These are phyloP conservation scores for Hevea brasiliensis DNA, from an alignment of 345 rosid genomes.

Conservation along the genomic window DNA sequence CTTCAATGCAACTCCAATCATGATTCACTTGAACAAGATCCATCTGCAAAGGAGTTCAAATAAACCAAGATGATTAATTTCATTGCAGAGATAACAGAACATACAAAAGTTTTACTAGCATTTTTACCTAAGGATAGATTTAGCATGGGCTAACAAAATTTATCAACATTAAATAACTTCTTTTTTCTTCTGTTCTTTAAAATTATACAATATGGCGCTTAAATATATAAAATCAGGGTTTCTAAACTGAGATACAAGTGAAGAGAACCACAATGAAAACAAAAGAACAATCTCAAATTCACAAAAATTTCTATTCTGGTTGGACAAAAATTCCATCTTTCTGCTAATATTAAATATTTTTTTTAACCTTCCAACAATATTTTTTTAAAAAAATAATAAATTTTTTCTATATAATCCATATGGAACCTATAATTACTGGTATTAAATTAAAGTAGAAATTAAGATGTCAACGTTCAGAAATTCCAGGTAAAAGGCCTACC, in stretches of 20 bases:
- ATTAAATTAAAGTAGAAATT: not conserved
- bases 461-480: not conserved
- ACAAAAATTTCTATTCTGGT: not conserved
- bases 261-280: not conserved
- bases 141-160: not conserved
- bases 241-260: not conserved
- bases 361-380: not conserved
- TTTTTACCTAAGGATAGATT: not conserved
- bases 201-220: not conserved
- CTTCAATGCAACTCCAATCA: slow-evolving; percentile 28
- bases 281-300: not conserved
- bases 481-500: not conserved
- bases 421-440: not conserved
- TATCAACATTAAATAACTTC: not conserved
- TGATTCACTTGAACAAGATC: slow-evolving; percentile 31
- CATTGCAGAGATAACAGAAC: not conserved
- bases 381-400: not conserved
- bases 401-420: not conserved
- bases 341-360: not conserved
- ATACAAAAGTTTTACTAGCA: not conserved
- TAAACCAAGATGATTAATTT: not conserved
- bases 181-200: not conserved
- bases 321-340: not conserved
- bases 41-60: slow-evolving; percentile 35
- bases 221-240: not conserved